phyloP scores from a whole-genome alignment of 1,284 basidiomycete species.

The Trichosporon sp. region DNA sequence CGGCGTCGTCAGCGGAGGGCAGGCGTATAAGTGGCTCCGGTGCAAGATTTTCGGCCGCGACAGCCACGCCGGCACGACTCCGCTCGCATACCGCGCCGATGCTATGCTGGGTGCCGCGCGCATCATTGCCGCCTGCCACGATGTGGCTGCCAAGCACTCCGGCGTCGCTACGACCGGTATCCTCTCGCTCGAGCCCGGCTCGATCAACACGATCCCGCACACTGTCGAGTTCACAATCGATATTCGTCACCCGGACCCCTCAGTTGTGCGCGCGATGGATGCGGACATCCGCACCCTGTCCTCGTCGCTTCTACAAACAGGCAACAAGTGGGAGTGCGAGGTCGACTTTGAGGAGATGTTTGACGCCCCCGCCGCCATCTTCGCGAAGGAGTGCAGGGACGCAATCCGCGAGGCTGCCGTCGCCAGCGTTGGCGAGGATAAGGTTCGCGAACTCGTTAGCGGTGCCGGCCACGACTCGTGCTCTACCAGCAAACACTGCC shows the following conservation, averaged over 20 bases:
- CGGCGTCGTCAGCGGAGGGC: slow-evolving; percentile 39
- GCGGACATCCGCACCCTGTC: slow-evolving; percentile 24
- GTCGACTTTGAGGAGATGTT: slow-evolving; percentile 26
- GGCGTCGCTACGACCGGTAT: slow-evolving; percentile 38
- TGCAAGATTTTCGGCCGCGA: slow-evolving; percentile 36
- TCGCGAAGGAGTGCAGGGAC: slow-evolving; percentile 25
- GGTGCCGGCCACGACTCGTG: slow-evolving; percentile 40
- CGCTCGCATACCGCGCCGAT: slow-evolving; percentile 36
- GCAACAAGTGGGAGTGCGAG: slow-evolving; percentile 15
- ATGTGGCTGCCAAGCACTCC: slow-evolving; percentile 27
- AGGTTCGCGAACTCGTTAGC: slow-evolving; percentile 24
- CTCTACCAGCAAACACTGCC: slow-evolving; percentile 32
- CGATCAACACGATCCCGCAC: slow-evolving; percentile 38
- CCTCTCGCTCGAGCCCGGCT: slow-evolving; percentile 26
- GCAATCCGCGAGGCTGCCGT: slow-evolving; percentile 26
- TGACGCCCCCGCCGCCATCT: slow-evolving; percentile 26
- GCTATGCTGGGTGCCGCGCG: slow-evolving; percentile 30
- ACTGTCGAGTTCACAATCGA: slow-evolving; percentile 37
- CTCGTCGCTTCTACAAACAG: slow-evolving; percentile 8
- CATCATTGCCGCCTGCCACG: slow-evolving; percentile 31
- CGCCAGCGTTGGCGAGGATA: slow-evolving; percentile 1
- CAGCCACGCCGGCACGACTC: slow-evolving; percentile 42
- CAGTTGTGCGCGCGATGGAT: slow-evolving; percentile 29
- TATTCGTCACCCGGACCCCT: slow-evolving; percentile 35
- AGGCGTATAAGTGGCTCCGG: slow-evolving; percentile 42